Base-by-base conservation (phyloP, 2,329 filamentous ascomycete species). In the Xylaria digitata region DNA sequence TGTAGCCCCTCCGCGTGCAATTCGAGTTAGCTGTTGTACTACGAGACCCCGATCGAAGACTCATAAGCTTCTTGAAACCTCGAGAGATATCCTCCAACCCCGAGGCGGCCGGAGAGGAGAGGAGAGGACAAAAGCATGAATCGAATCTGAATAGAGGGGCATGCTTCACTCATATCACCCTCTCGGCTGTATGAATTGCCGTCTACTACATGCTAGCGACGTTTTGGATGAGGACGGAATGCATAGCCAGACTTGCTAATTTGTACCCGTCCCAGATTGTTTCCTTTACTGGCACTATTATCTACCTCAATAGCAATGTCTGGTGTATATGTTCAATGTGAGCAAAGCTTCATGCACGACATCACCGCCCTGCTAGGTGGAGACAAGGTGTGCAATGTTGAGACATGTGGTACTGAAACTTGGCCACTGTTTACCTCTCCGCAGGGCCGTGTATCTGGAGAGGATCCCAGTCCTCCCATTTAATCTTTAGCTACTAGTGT, bases 261-360 rank as follows among this genome's bases (percentile, higher is more conserved):
- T 42, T 54, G 50, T 46, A 43, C 56, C 53, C 49, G 55, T 8
- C 32, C 45, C 37, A 7, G 32, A 32, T 40, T 37, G 21, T 40
- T 34, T 62, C 23, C 45, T 45, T 43, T 37, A 26, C 17, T 50
- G 42, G 37, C 64, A 62, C 34, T 50, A 42, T 40, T 58, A 30
- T 46, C 59, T 64, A 57, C 45, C 49, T 53, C 45, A 32, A 55
- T 40, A 23, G 32, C 48, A 58, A 56, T 56, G 19, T 19, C 40
- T 19, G 19, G 37, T 21, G 61, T 55, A 60, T 61, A 53, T 50
- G 61, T 60, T 49, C 37, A 60, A 37, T 55, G 59, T 53, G 32
- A 42, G 68, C 71, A 67, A 73, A 70, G 69, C 68, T 70, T 70
- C 62, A 70, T 73, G 74, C 73, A 74, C 72, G 69, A 72, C 70